A percentile compares a stretch with the other conserved stretches of the same genome.
These are phyloP conservation scores for Tolypocladium tropicale DNA, from an alignment of 2,329 filamentous ascomycete species.

Conservation along the genomic window DNA sequence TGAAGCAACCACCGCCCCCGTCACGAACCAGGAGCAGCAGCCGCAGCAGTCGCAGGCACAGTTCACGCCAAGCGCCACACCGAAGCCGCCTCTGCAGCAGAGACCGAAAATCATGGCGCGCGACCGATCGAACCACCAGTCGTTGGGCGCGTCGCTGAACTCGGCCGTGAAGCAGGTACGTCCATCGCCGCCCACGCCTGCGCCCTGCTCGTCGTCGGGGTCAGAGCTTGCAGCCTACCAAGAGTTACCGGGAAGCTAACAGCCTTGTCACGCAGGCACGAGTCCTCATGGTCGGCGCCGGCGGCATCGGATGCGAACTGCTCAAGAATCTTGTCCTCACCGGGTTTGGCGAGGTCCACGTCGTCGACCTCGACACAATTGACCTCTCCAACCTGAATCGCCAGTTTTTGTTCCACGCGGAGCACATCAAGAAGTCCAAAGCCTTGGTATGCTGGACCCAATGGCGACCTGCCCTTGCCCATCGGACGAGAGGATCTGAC, in stretches of 20 bases:
- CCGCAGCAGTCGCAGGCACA: slow-evolving; percentile 7
- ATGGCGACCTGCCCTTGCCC: not conserved
- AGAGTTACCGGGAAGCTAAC: not conserved
- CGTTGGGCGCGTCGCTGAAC: slow-evolving; percentile 56
- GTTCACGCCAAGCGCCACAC: slow-evolving; percentile 3
- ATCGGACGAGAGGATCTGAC: slow-evolving; percentile 7
- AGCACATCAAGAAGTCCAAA: slow-evolving; percentile 97
- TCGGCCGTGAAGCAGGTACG: slow-evolving; percentile 58
- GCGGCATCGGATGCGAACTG: slow-evolving; percentile 94
- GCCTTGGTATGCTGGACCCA: slow-evolving; percentile 58
- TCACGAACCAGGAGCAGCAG: not conserved
- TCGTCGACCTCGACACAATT: slow-evolving; percentile 96
- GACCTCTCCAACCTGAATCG: slow-evolving; percentile 96
- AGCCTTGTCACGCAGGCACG: slow-evolving; percentile 48
- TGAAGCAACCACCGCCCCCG: not conserved
- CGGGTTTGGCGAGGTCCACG: slow-evolving; percentile 86
- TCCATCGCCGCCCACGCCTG: not conserved
- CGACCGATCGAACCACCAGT: slow-evolving; percentile 51
- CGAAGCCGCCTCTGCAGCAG: slow-evolving; percentile 12
- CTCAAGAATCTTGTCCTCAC: slow-evolving; percentile 91
- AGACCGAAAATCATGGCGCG: slow-evolving; percentile 24
- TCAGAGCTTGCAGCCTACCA: not conserved
- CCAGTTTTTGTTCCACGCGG: slow-evolving; percentile 91
- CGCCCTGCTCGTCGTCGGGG: not conserved
- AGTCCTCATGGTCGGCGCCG: slow-evolving; percentile 89